phyloP scores from a whole-genome alignment of 2,329 filamentous ascomycete species.

The Emmonsia crescens region DNA sequence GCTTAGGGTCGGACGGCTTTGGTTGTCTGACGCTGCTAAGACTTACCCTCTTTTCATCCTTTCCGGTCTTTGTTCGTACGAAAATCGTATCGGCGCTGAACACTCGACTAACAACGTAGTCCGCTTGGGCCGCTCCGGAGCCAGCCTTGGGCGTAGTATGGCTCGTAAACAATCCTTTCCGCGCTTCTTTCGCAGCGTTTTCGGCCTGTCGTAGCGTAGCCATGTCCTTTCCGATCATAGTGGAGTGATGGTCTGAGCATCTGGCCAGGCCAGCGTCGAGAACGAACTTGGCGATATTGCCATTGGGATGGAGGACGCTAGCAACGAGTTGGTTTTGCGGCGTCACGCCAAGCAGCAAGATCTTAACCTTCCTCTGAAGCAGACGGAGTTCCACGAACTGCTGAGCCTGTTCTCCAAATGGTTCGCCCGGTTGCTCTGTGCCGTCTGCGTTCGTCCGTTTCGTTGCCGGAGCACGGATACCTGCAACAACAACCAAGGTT shows the following conservation, averaged over 20 bases:
- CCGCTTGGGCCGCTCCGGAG: conserved; percentile 52
- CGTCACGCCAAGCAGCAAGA: conserved; percentile 74
- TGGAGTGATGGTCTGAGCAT: conserved; percentile 93
- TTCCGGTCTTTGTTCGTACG: conserved; percentile 71
- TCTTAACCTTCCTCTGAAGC: conserved; percentile 73
- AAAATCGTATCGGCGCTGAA: conserved; percentile 82
- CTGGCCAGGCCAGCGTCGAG: conserved; percentile 80
- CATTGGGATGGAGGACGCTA: conserved; percentile 73
- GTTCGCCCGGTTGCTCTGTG: conserved; percentile 72
- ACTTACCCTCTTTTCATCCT: conserved; percentile 71
- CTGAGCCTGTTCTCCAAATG: conserved; percentile 79
- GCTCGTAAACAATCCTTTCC: conserved; percentile 70
- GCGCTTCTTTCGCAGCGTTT: conserved; percentile 66
- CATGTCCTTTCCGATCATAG: conserved; percentile 83
- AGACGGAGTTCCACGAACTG: conserved; percentile 77
- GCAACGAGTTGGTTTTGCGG: conserved; percentile 89
- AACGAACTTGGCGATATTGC: conserved; percentile 86
- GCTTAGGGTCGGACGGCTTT: conserved; percentile 75
- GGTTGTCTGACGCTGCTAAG: conserved; percentile 89
- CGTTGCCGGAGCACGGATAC: conserved; percentile 80
- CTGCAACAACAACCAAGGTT: conserved; percentile 79
- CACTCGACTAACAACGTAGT: conserved; percentile 76
- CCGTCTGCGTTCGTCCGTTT: conserved; percentile 73
- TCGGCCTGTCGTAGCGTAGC: conserved; percentile 73
- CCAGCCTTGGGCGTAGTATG: conserved; percentile 58